phyloP scores from a whole-genome alignment of 805 yeast genomes.

The Saturnispora dispora region DNA sequence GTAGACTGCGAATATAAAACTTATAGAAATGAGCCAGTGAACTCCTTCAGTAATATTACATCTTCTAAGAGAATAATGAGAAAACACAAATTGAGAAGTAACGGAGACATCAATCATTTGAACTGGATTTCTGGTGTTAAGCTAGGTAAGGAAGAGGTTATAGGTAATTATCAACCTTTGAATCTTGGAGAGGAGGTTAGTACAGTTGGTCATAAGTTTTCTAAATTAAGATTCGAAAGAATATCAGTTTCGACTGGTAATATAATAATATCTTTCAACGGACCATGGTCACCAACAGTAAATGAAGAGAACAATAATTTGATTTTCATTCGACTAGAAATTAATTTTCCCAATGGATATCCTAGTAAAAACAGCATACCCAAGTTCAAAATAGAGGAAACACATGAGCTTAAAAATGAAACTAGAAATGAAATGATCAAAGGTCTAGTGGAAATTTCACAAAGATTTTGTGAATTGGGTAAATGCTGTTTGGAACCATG shows the following conservation, averaged over 20 bases:
- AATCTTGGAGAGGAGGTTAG: slow-evolving; percentile 91
- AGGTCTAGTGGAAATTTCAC: slow-evolving; percentile 46
- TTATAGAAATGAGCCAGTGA: slow-evolving; percentile 40
- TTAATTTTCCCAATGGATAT: slow-evolving; percentile 64
- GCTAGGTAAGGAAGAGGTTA: slow-evolving; percentile 46
- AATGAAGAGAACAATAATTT: slow-evolving; percentile 34
- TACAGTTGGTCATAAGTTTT: slow-evolving; percentile 78
- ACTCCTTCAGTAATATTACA: slow-evolving; percentile 12
- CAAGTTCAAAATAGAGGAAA: slow-evolving; percentile 64
- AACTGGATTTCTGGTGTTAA: slow-evolving; percentile 93
- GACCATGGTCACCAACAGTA: slow-evolving; percentile 45
- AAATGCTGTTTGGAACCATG: slow-evolving; percentile 75
- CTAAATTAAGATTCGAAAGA: slow-evolving; percentile 75
- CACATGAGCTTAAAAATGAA: slow-evolving; percentile 50
- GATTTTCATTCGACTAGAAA: slow-evolving; percentile 58
- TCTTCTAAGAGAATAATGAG: slow-evolving; percentile 15
- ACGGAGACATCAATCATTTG: slow-evolving; percentile 49
- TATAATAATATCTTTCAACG: slow-evolving; percentile 66
- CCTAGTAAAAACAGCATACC: slow-evolving; percentile 48
- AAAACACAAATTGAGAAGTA: slow-evolving; percentile 19
- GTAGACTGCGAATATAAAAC: slow-evolving; percentile 33
- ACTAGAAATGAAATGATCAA: slow-evolving; percentile 42
- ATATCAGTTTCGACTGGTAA: slow-evolving; percentile 84
- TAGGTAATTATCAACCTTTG: slow-evolving; percentile 31
- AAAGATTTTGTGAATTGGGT: slow-evolving; percentile 36